Conservation (phyloP, 176 grass and related monocot species). For the Carex parvula region DNA sequence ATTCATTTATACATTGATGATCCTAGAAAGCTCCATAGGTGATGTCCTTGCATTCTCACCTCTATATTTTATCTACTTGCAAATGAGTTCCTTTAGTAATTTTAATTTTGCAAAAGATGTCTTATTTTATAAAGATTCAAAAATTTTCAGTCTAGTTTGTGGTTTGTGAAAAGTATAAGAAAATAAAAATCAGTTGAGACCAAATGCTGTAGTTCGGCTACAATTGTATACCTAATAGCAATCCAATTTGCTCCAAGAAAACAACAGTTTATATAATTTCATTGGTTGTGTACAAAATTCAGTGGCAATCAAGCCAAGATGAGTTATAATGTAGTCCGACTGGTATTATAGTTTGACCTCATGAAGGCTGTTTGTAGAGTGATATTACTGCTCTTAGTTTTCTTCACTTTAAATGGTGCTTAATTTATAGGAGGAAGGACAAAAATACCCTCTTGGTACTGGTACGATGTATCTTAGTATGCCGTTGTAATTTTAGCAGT, state of each 20-base stretch:
- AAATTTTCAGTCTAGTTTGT: background rate
- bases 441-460: background rate
- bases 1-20: too few relatives aligned
- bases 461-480: background rate
- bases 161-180: background rate
- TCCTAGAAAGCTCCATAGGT: too few relatives aligned
- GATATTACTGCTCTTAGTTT: background rate
- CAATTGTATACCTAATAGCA: background rate
- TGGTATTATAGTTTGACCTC: background rate
- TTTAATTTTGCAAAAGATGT: too few relatives aligned
- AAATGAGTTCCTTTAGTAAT: too few relatives aligned
- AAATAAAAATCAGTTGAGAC: background rate
- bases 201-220: background rate
- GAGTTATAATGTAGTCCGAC: background rate
- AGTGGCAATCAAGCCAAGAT: too few relatives aligned
- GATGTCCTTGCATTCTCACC: too few relatives aligned
- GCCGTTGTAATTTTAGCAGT: background rate
- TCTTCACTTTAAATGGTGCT: background rate
- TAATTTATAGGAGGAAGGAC: background rate
- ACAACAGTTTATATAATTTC: background rate
- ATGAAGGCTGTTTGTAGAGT: too few relatives aligned
- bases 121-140: too few relatives aligned
- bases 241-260: background rate
- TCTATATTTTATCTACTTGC: too few relatives aligned
- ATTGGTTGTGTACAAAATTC: background rate